A percentile compares a stretch with the other conserved stretches of the same genome.
These are phyloP conservation scores for Huiozyma sinensis DNA, from an alignment of 805 yeast genomes.

Conservation along the genomic window DNA sequence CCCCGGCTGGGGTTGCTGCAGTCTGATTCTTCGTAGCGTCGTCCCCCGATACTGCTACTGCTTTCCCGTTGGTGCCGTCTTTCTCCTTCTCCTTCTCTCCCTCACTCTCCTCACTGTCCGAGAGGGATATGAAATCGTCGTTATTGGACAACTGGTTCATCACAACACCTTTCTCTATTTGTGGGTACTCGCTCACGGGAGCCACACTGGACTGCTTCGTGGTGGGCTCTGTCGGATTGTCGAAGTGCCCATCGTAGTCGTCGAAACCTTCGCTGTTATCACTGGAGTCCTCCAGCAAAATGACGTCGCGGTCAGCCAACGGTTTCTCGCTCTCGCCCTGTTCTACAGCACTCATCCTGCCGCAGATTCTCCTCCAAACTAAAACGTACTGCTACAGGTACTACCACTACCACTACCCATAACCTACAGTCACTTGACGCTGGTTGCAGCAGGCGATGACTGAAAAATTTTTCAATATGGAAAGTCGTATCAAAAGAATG, in stretches of 20 bases:
- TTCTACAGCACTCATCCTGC: too few relatives aligned
- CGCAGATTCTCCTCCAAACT: too few relatives aligned
- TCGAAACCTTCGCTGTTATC: constrained; percentile 14
- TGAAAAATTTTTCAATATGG: neutral
- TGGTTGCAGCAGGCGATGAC: too few relatives aligned
- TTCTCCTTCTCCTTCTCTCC: constrained; percentile 7
- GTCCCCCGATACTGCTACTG: neutral
- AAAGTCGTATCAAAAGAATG: neutral
- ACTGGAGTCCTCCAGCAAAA: constrained; percentile 1
- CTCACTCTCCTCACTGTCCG: constrained; percentile 16
- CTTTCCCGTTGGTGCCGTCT: constrained; percentile 3
- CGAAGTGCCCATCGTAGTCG: constrained; percentile 21
- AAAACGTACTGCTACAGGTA: too few relatives aligned
- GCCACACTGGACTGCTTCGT: constrained; percentile 1
- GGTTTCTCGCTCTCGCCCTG: too few relatives aligned
- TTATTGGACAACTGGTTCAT: constrained; percentile 14
- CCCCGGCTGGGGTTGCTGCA: constrained; percentile 2
- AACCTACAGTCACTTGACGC: too few relatives aligned
- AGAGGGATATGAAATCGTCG: constrained; percentile 34
- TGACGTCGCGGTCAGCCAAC: neutral
- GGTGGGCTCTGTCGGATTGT: constrained; percentile 13
- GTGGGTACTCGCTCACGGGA: neutral
- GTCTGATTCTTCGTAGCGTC: neutral
- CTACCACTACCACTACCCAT: too few relatives aligned
- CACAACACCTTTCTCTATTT: neutral